Percentiles rank a stretch among this genome's conserved stretches.
These are phyloP conservation scores for Microdochium nivale DNA, from an alignment of 2,329 filamentous ascomycete species.

Conservation along the genomic window DNA sequence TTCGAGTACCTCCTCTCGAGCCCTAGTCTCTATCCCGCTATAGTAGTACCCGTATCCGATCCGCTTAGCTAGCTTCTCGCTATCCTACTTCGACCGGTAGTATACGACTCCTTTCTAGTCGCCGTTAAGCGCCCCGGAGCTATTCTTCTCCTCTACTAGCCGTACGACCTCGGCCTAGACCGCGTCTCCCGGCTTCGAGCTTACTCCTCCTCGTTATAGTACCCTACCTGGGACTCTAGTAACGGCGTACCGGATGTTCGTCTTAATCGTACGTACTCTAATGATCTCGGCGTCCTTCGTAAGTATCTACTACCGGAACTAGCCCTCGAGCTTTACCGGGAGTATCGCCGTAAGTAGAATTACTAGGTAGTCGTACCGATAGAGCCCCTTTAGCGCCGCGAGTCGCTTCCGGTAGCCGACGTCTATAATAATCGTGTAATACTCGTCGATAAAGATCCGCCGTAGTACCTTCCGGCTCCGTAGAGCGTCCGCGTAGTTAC, in stretches of 20 bases:
- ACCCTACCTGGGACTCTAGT: not conserved
- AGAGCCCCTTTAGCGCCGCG: not conserved
- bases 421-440: slow-evolving; percentile 2
- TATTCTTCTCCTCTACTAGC: not conserved
- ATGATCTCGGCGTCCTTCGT: not conserved
- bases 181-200: not conserved
- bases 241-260: not conserved
- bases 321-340: slow-evolving; percentile 1
- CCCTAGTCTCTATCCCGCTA: not conserved
- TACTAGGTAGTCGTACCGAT: slow-evolving; percentile 1
- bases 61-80: not conserved
- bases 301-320: not conserved
- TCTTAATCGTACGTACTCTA: not conserved
- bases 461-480: not conserved
- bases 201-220: too few relatives aligned
- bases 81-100: not conserved
- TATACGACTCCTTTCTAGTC: not conserved
- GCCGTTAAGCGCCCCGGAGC: not conserved
- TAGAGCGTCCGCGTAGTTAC: not conserved
- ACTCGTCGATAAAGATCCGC: slow-evolving; percentile 2
- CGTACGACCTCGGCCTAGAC: not conserved
- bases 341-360: slow-evolving; percentile 1
- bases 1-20: not conserved
- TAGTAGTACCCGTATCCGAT: not conserved
- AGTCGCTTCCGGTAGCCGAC: not conserved